Percentiles rank a stretch among this genome's conserved stretches.
Evolutionary conservation across 108 stramenopile genomes (phyloP).

Genomic region (Fragilaria radians): DNA sequence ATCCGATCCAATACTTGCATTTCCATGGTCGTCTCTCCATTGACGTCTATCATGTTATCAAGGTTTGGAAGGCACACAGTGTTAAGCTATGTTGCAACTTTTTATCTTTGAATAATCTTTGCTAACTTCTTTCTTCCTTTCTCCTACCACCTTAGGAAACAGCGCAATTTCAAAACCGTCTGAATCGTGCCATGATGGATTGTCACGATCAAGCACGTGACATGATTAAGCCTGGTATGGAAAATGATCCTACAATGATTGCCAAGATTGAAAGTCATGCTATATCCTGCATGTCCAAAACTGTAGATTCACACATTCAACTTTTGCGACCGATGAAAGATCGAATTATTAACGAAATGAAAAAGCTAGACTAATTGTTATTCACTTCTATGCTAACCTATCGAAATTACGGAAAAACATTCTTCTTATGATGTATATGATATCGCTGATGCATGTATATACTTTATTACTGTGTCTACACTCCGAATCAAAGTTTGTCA

Average conservation of each 20-base stretch:
- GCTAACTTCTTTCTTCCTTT: constrained; percentile 4
- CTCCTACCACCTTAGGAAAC: constrained; percentile 38
- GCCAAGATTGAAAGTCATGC: constrained; percentile 54
- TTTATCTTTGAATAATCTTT: too few species aligned
- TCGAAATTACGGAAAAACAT: too few species aligned
- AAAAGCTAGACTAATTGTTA: constrained; percentile 9
- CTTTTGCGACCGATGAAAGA: constrained; percentile 76
- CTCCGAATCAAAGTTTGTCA: too few species aligned
- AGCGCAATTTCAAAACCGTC: constrained; percentile 70
- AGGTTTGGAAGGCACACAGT: too few species aligned
- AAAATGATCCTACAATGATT: constrained; percentile 62
- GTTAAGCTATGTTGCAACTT: too few species aligned
- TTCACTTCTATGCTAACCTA: too few species aligned
- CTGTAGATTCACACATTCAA: constrained; percentile 60
- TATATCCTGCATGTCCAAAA: constrained; percentile 59
- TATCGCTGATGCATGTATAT: too few species aligned
- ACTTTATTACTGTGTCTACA: too few species aligned
- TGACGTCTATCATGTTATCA: too few species aligned
- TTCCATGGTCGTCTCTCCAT: too few species aligned
- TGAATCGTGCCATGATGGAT: constrained; percentile 74
- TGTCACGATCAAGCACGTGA: constrained; percentile 82
- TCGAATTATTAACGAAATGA: constrained; percentile 43
- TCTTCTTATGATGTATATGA: too few species aligned
- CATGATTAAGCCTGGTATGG: constrained; percentile 62
- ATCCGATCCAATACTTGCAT: too few species aligned